Evolutionary conservation across 73 alveolate species (phyloP), one percentile per base, ranked within the genome.

Genomic region (Paramecium tetraurelia): DNA sequence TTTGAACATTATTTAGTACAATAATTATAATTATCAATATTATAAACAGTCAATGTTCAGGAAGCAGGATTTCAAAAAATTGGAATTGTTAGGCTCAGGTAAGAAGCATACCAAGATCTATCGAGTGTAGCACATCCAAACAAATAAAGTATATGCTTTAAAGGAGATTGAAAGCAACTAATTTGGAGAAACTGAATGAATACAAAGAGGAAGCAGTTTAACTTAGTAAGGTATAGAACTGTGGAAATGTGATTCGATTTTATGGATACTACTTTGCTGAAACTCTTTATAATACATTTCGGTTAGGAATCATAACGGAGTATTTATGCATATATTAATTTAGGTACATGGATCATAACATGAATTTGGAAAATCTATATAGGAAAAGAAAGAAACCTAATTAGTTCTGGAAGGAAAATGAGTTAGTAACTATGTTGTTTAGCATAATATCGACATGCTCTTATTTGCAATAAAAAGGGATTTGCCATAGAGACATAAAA

Each of bases 171-270:
- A 97, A 97, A 90, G 99, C 99, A 10, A 96, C 95, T 59, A 96
- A 98, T 48, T 89, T 97, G 36, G 99, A 97, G 75, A 97, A 97
- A 89, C 93, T 97, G 58, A 97, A 97, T 94, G 99, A 97, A 94
- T 97, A 97, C 86, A 97, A 97, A 94, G 99, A 97, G 94, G 99
- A 97, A 86, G 99, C 99, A 36, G 99, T 97, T 80, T 96, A 97
- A 94, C 83, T 97, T 22, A 95, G 95, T 69, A 96, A 96, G 89
- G 98, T 96, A 24, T 94, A 97, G 92, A 96, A 97, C 71, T 98
- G 97, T 93, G 98, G 98, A 14, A 98, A 98, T 86, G 95, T 98
- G 46, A 95, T 98, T n/a, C 95, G 97, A 85, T 96, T 96, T 93
- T 97, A 94, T 95, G 99, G 99, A 20, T 98, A 98, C 93, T 98